Evolutionary conservation across 305 asterid species (phyloP), one percentile per base, ranked within the genome.

Genomic region (Fraxinus xanthoxyloides): DNA sequence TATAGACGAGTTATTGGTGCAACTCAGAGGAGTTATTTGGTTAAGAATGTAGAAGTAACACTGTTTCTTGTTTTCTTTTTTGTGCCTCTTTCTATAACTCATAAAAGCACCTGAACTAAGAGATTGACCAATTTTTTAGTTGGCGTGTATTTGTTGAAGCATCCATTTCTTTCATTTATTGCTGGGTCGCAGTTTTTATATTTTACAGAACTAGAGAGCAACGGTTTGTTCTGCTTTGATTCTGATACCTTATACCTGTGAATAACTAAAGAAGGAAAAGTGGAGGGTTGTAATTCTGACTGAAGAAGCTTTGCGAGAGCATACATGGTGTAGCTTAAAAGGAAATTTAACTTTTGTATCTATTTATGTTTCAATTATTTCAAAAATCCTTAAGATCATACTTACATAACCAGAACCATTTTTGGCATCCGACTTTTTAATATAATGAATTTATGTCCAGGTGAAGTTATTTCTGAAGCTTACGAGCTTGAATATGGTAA

Each of bases 401-500:
- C 70, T 28, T 48, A 23, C n/a, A 76, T 12, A 32, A 51, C 36
- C 26, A 31, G 65, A 48, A 23, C 70, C 17, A 34, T 36, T 54
- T 9, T 8, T 28, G 30, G 40, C 65, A 30, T 23, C 76, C 15
- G n/a, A 26, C 46, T 4, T 23, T 19, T 75, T 7, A 31, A n/a
- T n/a, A 43, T 43, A 3, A 31, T 23, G 30, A 36, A 28, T 15
- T 61, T 75, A 81, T 84, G 65, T 83, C n/a, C 84, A 94, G 98
- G 98, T 78, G 88, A 89, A 84, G 95, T 90, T 70, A 92, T 94
- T 19, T 82, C 88, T 38, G 95, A 94, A 89, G 83, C 90, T 8
- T 94, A 92, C 38, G 98, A 90, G 89, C 95, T 94, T 0, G 98
- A 94, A 82, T 94, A 94, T 9, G 97, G 98, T 35, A 82, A 75